phyloP scores from a whole-genome alignment of 768 basidiomycete genomes.

The Tulasnella sp. region DNA sequence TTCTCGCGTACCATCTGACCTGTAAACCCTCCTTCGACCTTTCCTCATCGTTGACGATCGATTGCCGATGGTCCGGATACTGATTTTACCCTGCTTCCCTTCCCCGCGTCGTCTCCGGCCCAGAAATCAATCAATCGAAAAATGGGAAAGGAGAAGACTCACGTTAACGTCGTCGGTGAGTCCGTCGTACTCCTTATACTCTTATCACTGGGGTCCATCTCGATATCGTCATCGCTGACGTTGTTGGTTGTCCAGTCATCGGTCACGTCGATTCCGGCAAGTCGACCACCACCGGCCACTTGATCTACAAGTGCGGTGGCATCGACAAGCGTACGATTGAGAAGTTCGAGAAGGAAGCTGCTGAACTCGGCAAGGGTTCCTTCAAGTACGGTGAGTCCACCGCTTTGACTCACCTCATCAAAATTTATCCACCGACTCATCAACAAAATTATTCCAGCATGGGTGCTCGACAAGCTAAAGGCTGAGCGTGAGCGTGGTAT shows the following conservation, averaged over 20 bases:
- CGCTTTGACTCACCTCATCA: neutral
- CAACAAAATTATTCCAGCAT: slow-evolving; percentile 45
- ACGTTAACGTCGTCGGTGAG: slow-evolving; percentile 96
- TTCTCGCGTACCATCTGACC: too few relatives aligned
- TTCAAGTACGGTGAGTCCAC: slow-evolving; percentile 79
- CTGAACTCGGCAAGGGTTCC: slow-evolving; percentile 98
- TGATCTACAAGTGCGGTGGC: slow-evolving; percentile 99
- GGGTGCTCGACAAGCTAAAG: slow-evolving; percentile 99
- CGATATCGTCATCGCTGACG: slow-evolving; percentile 15
- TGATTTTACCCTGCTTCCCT: neutral
- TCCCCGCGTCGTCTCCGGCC: neutral
- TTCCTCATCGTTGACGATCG: neutral
- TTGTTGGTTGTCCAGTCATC: slow-evolving; percentile 51
- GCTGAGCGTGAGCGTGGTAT: slow-evolving; percentile 99
- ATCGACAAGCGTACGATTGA: slow-evolving; percentile 99
- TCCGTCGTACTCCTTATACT: slow-evolving; percentile 21
- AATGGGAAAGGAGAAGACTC: slow-evolving; percentile 94
- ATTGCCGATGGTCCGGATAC: neutral
- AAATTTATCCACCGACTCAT: slow-evolving; percentile 17
- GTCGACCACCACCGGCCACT: slow-evolving; percentile 99
- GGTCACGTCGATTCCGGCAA: slow-evolving; percentile 99
- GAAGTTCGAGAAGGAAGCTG: slow-evolving; percentile 99
- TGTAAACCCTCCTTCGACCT: too few relatives aligned
- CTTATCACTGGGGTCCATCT: slow-evolving; percentile 15
- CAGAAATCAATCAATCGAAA: slow-evolving; percentile 25